Percentiles rank a stretch among this genome's conserved stretches.
phyloP scores from a whole-genome alignment of 2,329 filamentous ascomycete species.

The Talaromyces sp. region DNA sequence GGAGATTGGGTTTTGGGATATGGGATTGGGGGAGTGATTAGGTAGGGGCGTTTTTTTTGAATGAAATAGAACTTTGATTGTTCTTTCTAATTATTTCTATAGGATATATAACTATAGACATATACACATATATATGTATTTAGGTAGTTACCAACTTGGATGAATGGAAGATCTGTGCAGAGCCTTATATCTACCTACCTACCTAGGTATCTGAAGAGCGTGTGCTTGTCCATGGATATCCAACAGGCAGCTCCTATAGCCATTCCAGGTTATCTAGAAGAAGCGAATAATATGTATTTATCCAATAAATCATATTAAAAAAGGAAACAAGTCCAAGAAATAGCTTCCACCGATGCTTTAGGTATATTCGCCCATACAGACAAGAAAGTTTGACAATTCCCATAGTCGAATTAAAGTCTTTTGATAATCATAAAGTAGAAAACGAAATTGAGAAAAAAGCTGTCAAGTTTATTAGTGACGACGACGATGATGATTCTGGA shows the following conservation, averaged over 20 bases:
- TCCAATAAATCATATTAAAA: not conserved
- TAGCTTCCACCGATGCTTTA: not conserved
- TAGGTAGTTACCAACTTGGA: not conserved
- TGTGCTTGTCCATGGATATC: too few species aligned
- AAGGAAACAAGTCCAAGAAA: not conserved
- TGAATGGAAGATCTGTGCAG: not conserved
- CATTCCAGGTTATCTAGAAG: too few species aligned
- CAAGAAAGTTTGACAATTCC: not conserved
- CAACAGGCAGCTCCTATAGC: too few species aligned
- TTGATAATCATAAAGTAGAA: not conserved
- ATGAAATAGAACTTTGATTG: too few species aligned
- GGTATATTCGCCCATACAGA: constrained; percentile 1
- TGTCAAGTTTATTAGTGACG: not conserved
- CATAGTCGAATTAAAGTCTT: not conserved
- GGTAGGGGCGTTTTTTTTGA: too few species aligned
- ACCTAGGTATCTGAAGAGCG: too few species aligned
- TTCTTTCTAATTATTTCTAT: too few species aligned
- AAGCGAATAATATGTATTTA: not conserved
- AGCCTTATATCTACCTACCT: not conserved
- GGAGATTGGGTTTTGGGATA: constrained; percentile 71
- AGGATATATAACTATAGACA: too few species aligned
- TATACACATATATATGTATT: not conserved
- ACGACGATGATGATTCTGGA: not conserved
- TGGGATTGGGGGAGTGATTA: constrained; percentile 45
- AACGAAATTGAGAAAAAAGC: not conserved